phyloP scores from a whole-genome alignment of 768 basidiomycete species.

The Lyophyllum shimeji region DNA sequence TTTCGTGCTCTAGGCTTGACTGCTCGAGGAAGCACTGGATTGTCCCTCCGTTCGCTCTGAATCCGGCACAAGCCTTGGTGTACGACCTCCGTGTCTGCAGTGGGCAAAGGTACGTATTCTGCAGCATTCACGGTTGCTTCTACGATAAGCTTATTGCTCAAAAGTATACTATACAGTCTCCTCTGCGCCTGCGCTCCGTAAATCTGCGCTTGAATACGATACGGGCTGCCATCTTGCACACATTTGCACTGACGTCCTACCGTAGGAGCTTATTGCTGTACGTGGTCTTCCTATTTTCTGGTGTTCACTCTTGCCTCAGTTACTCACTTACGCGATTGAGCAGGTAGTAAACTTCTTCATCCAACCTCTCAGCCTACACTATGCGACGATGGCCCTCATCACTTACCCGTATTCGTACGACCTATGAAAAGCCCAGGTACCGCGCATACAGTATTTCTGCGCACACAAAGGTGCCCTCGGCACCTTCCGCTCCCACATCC shows the following conservation, averaged over 20 bases:
- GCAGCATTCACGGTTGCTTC: no score
- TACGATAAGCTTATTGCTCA: no score
- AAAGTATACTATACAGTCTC: no score
- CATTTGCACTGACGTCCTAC: neutral
- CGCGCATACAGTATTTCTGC: neutral
- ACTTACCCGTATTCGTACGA: constrained; percentile 8
- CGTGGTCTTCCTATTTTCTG: neutral
- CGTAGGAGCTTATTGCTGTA: neutral
- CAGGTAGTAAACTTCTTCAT: neutral
- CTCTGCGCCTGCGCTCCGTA: no score
- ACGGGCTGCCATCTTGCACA: no score
- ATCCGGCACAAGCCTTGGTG: no score
- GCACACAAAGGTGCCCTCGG: neutral
- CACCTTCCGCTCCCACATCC: neutral
- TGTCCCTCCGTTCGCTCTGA: no score
- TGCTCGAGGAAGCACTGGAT: neutral
- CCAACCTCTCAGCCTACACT: neutral
- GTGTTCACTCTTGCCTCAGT: neutral
- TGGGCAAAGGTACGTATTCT: no score
- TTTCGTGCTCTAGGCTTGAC: neutral
- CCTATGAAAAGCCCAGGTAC: constrained; percentile 8
- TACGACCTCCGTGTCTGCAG: no score
- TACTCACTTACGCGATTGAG: neutral
- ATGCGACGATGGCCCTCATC: constrained; percentile 17
- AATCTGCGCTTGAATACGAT: no score